Base-by-base conservation (phyloP, 805 yeast species). In the Nakazawaea holstii region DNA sequence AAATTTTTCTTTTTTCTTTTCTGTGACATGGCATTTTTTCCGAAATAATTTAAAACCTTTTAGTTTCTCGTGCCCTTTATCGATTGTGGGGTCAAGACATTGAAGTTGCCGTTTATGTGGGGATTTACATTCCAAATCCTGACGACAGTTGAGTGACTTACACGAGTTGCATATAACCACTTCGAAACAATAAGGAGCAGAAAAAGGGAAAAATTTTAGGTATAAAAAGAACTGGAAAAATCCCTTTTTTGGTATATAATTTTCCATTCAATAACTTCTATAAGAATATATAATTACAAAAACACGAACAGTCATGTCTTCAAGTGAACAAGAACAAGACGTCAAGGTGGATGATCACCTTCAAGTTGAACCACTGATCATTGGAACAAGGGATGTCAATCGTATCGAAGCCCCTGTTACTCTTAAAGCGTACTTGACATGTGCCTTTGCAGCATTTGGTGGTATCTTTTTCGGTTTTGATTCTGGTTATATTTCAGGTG, bases 381-480 rank as follows among this genome's bases (percentile, higher is more conserved):
- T 39, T 8, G 53, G 48, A 37, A 54, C 59, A 31, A 28, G 52
- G 40, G 51, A 54, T 35, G 37, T 56, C 14, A 59, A 57, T 31
- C 56, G 66, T 47, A 53, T 62, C 30, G 70, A 66, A 43, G 69
- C 70, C 41, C 69, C 69, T n/a, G 51, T 66, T 33, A 66, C 70
- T 15, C 33, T 61, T 42, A 65, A 56, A 49, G 60, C 68, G n/a
- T 66, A 65, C 55, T 26, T 61, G 28, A 64, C 65, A 58, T 65
- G 87, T 54, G 62, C 79, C 48, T 83, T 81, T 46, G 83, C 84
- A 10, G 84, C 87, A 27, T 75, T 80, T 46, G 86, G 85, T 52
- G 88, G 87, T 46, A 70, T 82, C 53, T 68, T 80, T 46, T 82
- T 77, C 53, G 87, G 87, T 46, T 82, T 79, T 59, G 87, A 82